Evolutionary conservation across 495 filamentous ascomycete species (phyloP), one percentile per base, ranked within the genome.

Genomic region (Hypoxylon trugodes): DNA sequence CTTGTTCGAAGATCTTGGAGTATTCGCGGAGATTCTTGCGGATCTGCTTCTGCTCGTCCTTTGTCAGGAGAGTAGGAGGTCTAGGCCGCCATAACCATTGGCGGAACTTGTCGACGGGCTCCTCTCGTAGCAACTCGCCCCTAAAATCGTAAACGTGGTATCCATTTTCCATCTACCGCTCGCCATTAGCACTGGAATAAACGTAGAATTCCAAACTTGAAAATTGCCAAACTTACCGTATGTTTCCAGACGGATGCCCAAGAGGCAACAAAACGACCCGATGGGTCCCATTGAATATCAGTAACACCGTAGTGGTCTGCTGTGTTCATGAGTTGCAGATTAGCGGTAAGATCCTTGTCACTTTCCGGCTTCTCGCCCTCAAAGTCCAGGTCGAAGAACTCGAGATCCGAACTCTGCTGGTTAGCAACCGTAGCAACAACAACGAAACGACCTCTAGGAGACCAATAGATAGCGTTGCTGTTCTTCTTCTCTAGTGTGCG

Each of bases 391-490:
- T 98, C 95, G 83, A 86, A 98, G 81, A 98, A 98, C 69, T 98
- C 95, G 59, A 98, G 85, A 51, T 98, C 95, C 66, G 91, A 96
- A 79, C 84, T 91, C 77, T 96, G 90, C 72, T 91, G 87, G 56
- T 91, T 96, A 79, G 91, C 87, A 10, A 98, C 90, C 1, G 95
- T 95, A 18, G 91, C 95, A 10, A 98, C 86, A 36, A 97, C 86
- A 38, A 96, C 93, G 71, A 98, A 97, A 13, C 95, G 87, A 12
- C 95, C 95, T 80, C 90, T 92, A 10, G 95, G 95, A n/a, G 92
- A 96, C 95, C 95, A 98, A 86, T 97, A 97, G 71, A 98, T 98
- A 49, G 90, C 96, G 70, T 98, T 98, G 84, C 88, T 96, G 76
- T 93, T 98, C 85, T 97, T 97, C 87, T 97, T 97, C 66, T 98